Evolutionary conservation across 2,329 filamentous ascomycete species (phyloP).

Genomic region (Rhynchosporium graminicola): DNA sequence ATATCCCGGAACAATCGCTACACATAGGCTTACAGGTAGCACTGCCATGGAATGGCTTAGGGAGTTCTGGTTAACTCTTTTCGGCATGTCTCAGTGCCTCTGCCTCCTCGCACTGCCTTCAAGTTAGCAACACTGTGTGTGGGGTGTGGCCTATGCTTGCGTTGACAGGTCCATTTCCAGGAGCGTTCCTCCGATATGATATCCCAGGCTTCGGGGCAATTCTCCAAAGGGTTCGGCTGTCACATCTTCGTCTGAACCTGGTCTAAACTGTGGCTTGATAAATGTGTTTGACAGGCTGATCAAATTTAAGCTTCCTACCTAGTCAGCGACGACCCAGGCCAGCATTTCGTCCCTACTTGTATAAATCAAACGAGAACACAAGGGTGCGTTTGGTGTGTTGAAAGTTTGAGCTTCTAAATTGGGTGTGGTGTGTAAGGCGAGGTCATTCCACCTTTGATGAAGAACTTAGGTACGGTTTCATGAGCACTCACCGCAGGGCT

Average conservation of each 20-base stretch:
- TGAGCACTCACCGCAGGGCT: not conserved
- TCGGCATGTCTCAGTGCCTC: not conserved
- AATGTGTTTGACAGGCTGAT: not conserved
- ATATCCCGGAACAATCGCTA: not conserved
- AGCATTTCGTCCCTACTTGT: too few relatives aligned
- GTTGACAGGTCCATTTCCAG: not conserved
- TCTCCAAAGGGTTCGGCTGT: not conserved
- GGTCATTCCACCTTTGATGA: too few relatives aligned
- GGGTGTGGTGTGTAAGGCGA: too few relatives aligned
- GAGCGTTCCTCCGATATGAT: constrained; percentile 3
- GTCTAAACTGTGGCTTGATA: constrained; percentile 3
- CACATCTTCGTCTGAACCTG: not conserved
- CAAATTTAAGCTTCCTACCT: not conserved
- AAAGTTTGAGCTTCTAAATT: too few relatives aligned
- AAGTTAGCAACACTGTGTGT: not conserved
- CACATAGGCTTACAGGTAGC: not conserved
- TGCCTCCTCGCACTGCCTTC: constrained; percentile 10
- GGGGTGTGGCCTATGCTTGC: constrained; percentile 10
- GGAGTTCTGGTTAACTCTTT: not conserved
- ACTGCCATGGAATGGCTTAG: not conserved
- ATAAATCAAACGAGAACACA: too few relatives aligned
- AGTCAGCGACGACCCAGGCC: too few relatives aligned
- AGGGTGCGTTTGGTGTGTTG: too few relatives aligned
- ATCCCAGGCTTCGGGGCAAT: constrained; percentile 1
- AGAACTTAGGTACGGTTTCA: too few relatives aligned